Evolutionary conservation across 2,329 filamentous ascomycete genomes (phyloP), one percentile per base, ranked within the genome.

Genomic region (Claviceps purpurea): DNA sequence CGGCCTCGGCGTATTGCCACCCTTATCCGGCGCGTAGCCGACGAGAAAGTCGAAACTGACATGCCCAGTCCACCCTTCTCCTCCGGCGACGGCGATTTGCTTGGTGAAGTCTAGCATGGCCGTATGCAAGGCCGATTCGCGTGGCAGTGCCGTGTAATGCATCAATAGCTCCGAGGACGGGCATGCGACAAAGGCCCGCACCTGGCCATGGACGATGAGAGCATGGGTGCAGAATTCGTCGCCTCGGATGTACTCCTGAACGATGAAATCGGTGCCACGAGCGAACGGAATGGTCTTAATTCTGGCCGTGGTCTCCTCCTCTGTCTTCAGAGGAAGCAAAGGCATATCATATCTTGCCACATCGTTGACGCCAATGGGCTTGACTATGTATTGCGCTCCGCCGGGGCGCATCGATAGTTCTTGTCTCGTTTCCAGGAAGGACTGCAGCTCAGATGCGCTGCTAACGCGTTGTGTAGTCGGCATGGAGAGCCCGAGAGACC

Each of bases 151-250:
- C 26, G 70, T 67, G 65, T 87, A 89, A 58, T 84, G 80, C 77
- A 86, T 84, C 24, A 81, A 68, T 4, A 84, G 68, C 56, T 79
- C 79, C 0, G 73, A 70, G 1, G 78, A 82, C 2, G 78, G 78
- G 60, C 84, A 87, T 0, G 84, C 79, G 6, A 80, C 76, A 57
- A 89, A 88, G 0, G 77, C 78, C 49, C 76, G 76, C 16, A 90
- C 75, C 38, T 75, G 65, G 1, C 85, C 85, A 0, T 71, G 67
- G n/a, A 89, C 71, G 4, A 89, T 68, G 2, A 89, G 70, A 0
- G 84, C 69, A 58, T 89, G 85, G 0, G 85, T 87, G 64, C 82
- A 86, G 62, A 82, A 89, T 62, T 89, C 84, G 0, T 73, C 70
- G 0, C 74, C 72, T 0, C 60, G 53, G 55, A 86, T 77, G 62